Conservation (phyloP, 2,329 filamentous ascomycete genomes). For the Colletotrichum sp. region DNA sequence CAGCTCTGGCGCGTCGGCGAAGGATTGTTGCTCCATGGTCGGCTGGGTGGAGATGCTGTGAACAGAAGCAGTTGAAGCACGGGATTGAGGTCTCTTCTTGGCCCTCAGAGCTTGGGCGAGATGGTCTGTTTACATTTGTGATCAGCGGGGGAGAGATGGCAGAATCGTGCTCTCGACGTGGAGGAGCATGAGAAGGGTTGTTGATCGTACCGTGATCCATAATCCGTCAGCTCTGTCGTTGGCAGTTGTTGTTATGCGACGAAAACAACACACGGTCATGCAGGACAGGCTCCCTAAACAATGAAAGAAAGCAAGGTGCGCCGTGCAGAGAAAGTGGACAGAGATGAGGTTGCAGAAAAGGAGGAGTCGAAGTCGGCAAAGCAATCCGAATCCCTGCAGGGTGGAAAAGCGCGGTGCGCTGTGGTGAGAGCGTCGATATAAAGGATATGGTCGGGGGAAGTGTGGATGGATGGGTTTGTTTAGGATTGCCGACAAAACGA, state of each 20-base stretch:
- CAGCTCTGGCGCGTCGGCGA: constrained; percentile 46
- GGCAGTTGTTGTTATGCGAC: constrained; percentile 18
- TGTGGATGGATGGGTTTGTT: background rate
- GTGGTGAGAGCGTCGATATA: constrained; percentile 21
- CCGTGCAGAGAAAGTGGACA: background rate
- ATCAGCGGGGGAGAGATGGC: constrained; percentile 29
- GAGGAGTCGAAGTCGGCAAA: background rate
- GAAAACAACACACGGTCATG: constrained; percentile 23
- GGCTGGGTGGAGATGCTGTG: constrained; percentile 59
- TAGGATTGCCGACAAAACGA: background rate
- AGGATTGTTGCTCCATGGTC: constrained; percentile 52
- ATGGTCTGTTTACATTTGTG: constrained; percentile 28
- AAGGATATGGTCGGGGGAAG: constrained; percentile 17
- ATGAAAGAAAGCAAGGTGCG: constrained; percentile 15
- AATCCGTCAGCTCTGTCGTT: background rate
- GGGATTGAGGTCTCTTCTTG: constrained; percentile 57
- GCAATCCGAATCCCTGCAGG: constrained; percentile 15
- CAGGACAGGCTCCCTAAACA: constrained; percentile 10
- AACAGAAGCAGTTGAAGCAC: constrained; percentile 61
- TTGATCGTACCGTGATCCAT: constrained; percentile 21
- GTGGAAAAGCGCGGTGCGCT: constrained; percentile 14
- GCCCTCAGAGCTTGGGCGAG: constrained; percentile 40
- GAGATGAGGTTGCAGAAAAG: background rate
- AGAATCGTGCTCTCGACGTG: background rate
- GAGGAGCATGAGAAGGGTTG: background rate